These are phyloP conservation scores for Zoysia matrella DNA, from an alignment of 202 grass and related monocot genomes.

Conservation along the genomic window DNA sequence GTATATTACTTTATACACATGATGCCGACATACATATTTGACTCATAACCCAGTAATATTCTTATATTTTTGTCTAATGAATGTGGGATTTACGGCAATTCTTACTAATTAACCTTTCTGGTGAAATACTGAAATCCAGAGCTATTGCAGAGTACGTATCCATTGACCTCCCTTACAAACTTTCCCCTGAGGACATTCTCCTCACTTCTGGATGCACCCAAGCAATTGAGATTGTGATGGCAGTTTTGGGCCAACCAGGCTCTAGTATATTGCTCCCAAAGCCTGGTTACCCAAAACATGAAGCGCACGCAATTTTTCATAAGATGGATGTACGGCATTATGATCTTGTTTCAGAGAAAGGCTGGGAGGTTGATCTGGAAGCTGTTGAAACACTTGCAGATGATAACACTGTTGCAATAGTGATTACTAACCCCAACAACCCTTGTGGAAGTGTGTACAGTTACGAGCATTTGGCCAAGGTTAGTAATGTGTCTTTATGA, in stretches of 20 bases:
- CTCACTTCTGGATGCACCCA: conserved; percentile 57
- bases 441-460: conserved; percentile 64
- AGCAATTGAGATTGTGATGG: conserved; percentile 63
- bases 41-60: conserved; percentile 22
- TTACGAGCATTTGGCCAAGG: conserved; percentile 55
- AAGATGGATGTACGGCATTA: conserved; percentile 51
- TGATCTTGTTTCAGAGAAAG: conserved; percentile 47
- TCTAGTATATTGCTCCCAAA: conserved; percentile 60
- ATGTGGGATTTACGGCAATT: background rate
- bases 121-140: conserved; percentile 38
- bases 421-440: conserved; percentile 60
- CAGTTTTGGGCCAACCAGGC: conserved; percentile 48
- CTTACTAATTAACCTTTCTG: background rate
- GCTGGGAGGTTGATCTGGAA: conserved; percentile 60
- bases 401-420: conserved; percentile 60
- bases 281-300: conserved; percentile 53
- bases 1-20: background rate
- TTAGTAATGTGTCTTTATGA: conserved; percentile 13
- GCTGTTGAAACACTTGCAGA: conserved; percentile 63
- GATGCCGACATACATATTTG: background rate
- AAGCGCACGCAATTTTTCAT: conserved; percentile 47
- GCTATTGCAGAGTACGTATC: conserved; percentile 61
- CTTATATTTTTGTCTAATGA: too few species aligned
- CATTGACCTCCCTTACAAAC: conserved; percentile 51
- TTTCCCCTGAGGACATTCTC: conserved; percentile 56